A percentile compares a stretch with the other conserved stretches of the same genome.
These are phyloP conservation scores for Citrullus mucosospermus DNA, from an alignment of 306 rosid species.

Conservation along the genomic window DNA sequence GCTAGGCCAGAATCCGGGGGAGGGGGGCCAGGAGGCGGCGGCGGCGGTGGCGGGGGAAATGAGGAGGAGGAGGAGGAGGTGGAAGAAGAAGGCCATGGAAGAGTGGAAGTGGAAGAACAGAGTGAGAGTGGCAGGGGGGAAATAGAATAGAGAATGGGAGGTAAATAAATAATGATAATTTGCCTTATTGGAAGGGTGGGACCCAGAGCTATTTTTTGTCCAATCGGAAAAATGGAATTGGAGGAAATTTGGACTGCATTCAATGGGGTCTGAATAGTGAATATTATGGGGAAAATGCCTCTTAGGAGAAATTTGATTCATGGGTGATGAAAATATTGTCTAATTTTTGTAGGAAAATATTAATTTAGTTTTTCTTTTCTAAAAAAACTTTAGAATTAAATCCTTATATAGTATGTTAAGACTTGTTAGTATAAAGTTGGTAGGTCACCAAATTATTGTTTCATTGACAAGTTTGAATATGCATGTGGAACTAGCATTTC, in stretches of 20 bases:
- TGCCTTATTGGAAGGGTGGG: slow-evolving; percentile 13
- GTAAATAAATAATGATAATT: slow-evolving; percentile 27
- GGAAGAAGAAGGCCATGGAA: slow-evolving; percentile 35
- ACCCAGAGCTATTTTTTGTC: slow-evolving; percentile 1
- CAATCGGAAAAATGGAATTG: not conserved
- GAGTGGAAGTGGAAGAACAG: not conserved
- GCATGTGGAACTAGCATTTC: not conserved
- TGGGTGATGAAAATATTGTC: not conserved
- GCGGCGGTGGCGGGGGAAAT: slow-evolving; percentile 36
- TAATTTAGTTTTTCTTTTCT: too few species aligned
- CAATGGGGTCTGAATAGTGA: too few species aligned
- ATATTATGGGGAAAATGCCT: too few species aligned
- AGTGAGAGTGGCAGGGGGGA: slow-evolving; percentile 10
- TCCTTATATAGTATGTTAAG: too few species aligned
- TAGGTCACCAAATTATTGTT: not conserved
- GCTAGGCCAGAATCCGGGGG: slow-evolving; percentile 95
- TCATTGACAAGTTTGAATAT: not conserved
- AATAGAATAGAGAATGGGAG: slow-evolving; percentile 27
- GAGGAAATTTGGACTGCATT: not conserved
- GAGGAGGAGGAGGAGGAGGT: slow-evolving; percentile 21
- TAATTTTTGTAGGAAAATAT: too few species aligned
- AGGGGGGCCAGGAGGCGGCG: slow-evolving; percentile 70
- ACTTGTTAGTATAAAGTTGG: not conserved
- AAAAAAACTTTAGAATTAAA: too few species aligned
- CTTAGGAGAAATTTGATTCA: too few species aligned